These are phyloP conservation scores for Metarhizium album DNA, from an alignment of 2,329 filamentous ascomycete species.

Conservation along the genomic window DNA sequence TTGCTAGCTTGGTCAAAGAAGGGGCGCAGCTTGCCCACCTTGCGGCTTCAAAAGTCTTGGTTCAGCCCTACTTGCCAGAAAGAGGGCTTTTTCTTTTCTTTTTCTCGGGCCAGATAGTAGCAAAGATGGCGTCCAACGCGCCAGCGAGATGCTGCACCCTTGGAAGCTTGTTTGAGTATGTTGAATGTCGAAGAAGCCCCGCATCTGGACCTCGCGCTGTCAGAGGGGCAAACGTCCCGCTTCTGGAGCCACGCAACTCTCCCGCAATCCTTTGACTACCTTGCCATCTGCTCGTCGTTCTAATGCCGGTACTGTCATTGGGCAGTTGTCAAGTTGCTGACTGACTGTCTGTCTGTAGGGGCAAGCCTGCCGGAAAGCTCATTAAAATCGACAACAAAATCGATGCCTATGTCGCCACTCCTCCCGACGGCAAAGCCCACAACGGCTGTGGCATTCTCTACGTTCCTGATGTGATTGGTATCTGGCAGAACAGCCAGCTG, in stretches of 20 bases:
- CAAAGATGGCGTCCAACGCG: slow-evolving; percentile 38
- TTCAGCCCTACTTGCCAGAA: no score
- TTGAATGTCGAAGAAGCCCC: slow-evolving; percentile 10
- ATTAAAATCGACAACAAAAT: slow-evolving; percentile 32
- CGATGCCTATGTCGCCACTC: slow-evolving; percentile 40
- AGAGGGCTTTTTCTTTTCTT: no score
- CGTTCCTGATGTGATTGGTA: slow-evolving; percentile 27
- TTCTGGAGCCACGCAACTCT: neutral
- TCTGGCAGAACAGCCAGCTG: slow-evolving; percentile 30
- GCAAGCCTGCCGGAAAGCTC: slow-evolving; percentile 33
- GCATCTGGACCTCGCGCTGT: neutral
- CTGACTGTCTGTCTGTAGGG: slow-evolving; percentile 22
- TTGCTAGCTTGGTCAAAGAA: no score
- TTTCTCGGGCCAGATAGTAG: no score
- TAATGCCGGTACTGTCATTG: no score
- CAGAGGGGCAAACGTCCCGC: no score
- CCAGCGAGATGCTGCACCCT: slow-evolving; percentile 41
- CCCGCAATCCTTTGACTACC: no score
- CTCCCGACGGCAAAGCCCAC: slow-evolving; percentile 19
- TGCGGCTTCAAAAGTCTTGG: no score
- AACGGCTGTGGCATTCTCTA: slow-evolving; percentile 23
- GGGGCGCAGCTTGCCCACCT: no score
- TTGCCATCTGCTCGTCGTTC: no score
- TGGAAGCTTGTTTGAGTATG: slow-evolving; percentile 44
- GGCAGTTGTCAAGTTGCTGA: neutral